Base-by-base conservation (phyloP, 768 basidiomycete genomes). In the Psilocybe subaeruginosa region DNA sequence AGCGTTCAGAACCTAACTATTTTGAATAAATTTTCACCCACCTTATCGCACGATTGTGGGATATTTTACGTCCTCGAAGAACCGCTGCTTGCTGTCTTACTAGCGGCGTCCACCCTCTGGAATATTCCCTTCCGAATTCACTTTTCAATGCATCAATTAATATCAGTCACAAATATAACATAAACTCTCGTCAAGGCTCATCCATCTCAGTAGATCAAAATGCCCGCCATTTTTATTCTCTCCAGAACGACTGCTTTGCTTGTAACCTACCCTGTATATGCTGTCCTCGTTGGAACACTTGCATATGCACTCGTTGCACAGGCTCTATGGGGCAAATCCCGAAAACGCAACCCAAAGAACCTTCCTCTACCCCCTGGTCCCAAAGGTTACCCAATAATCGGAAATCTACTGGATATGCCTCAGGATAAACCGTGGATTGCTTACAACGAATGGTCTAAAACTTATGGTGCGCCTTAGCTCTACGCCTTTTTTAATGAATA, bases 321-420 rank as follows among this genome's bases (percentile, higher is more conserved):
- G 41, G 14, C 14, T n/a, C 3, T 43, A 5, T 43, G 11, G 41
- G 41, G 11, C 0, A 43, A 16, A 43, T 8, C 41, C 14, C 41
- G 41, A 5, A 43, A 16, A 43, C 41, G 41, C 2, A 43, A 43
- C 14, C 41, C 41, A 12, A 12, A n/a, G 7, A 43, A 43, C 41
- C 41, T 43, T n/a, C 41, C 41, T n/a, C 41, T 43, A 4, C 47
- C 56, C 33, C 56, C 56, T 8, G 56, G 56, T 4, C 56, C 56
- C 29, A 19, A 35, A 11, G 59, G 59, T 4, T 47, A 29, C 14
- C 59, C 59, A 6, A 45, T 60, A 8, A 35, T 60, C 31, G 59
- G 59, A 8, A 60, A 60, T 27, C n/a, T 60, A 29, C 54, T 60
- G 14, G 59, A 60, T 19, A 19, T 60, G 30, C 59, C 59, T 8